Conservation (phyloP, 148 eudicot genomes). For the Fagopyrum homotropicum region DNA sequence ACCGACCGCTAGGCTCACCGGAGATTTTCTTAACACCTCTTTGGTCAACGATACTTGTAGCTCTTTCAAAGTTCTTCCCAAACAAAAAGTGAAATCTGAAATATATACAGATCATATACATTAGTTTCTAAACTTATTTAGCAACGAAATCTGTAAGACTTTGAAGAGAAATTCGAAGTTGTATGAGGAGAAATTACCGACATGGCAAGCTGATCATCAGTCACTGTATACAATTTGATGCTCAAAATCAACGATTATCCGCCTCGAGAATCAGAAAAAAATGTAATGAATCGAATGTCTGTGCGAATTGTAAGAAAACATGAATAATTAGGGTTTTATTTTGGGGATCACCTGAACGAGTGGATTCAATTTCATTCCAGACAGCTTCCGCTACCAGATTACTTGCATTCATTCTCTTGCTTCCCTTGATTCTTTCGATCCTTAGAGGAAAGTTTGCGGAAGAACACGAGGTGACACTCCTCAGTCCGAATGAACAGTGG, state of each 20-base stretch:
- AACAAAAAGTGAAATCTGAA: constrained; percentile 69
- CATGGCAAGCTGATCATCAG: constrained; percentile 65
- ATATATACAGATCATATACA: background rate
- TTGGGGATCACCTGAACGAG: constrained; percentile 43
- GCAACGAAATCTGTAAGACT: background rate
- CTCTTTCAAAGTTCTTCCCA: constrained; percentile 86
- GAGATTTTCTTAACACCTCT: constrained; percentile 64
- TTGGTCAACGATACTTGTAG: constrained; percentile 79
- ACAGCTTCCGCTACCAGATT: constrained; percentile 52
- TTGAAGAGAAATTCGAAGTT: background rate
- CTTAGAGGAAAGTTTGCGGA: background rate
- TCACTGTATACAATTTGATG: constrained; percentile 34
- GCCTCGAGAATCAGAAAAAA: constrained; percentile 10
- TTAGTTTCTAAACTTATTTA: background rate
- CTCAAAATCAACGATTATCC: constrained; percentile 6
- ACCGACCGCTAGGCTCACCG: constrained; percentile 69
- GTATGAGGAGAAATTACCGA: constrained; percentile 25
- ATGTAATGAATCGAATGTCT: background rate
- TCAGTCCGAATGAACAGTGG: no score
- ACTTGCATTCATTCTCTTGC: constrained; percentile 34
- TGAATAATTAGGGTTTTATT: background rate
- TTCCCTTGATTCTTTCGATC: background rate
- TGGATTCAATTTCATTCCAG: constrained; percentile 58
- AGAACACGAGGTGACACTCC: background rate
- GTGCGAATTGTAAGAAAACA: background rate